These are phyloP conservation scores for Kuraishia piskuri DNA, from an alignment of 805 yeast species.

Conservation along the genomic window DNA sequence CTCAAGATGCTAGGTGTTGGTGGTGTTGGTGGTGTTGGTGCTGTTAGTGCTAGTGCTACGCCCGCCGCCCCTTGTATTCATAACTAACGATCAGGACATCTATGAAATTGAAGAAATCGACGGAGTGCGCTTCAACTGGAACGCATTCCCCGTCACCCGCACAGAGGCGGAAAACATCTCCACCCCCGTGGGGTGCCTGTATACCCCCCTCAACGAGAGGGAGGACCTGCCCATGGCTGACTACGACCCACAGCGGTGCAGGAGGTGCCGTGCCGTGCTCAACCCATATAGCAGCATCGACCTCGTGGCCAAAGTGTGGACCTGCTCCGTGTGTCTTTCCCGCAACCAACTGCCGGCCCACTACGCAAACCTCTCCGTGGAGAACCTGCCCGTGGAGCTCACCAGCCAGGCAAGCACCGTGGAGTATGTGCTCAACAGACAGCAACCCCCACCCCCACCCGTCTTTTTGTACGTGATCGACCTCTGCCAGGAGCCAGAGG, in stretches of 20 bases:
- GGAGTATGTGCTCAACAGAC: slow-evolving; percentile 72
- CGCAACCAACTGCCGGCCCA: slow-evolving; percentile 80
- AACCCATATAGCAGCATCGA: slow-evolving; percentile 85
- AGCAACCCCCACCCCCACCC: slow-evolving; percentile 64
- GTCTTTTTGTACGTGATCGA: slow-evolving; percentile 81
- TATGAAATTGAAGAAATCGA: slow-evolving; percentile 54
- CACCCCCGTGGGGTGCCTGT: slow-evolving; percentile 88
- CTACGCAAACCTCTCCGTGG: slow-evolving; percentile 68
- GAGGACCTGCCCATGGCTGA: slow-evolving; percentile 70
- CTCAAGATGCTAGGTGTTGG: too few relatives aligned
- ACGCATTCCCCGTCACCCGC: slow-evolving; percentile 81
- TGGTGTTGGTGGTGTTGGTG: neutral
- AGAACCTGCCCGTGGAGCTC: slow-evolving; percentile 76
- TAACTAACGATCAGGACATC: slow-evolving; percentile 26
- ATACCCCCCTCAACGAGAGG: slow-evolving; percentile 84
- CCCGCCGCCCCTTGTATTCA: too few relatives aligned
- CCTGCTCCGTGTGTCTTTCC: slow-evolving; percentile 73
- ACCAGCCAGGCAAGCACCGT: slow-evolving; percentile 62
- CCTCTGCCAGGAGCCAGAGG: slow-evolving; percentile 83
- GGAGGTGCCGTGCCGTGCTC: slow-evolving; percentile 76
- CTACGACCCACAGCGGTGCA: slow-evolving; percentile 81
- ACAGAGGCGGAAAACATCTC: slow-evolving; percentile 86
- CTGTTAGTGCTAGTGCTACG: too few relatives aligned
- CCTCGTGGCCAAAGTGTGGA: slow-evolving; percentile 68
- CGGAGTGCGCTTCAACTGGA: slow-evolving; percentile 73